Evolutionary conservation across 2,329 filamentous ascomycete species (phyloP).

Genomic region (Davidsoniella virescens): DNA sequence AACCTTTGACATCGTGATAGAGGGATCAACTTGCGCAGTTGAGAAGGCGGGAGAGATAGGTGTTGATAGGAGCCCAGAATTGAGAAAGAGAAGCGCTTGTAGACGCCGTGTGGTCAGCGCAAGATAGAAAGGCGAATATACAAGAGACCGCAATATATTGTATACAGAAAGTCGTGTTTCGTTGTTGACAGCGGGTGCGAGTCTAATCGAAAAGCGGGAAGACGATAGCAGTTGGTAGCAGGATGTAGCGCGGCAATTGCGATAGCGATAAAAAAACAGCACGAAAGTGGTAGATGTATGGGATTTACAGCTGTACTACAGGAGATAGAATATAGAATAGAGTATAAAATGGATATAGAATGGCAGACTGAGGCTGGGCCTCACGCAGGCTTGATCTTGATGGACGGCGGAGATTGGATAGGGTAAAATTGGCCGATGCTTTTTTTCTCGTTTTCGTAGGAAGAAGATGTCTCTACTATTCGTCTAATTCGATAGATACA

Average conservation of each 20-base stretch:
- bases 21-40: constrained; percentile 10
- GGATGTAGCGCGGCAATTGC: too few species aligned
- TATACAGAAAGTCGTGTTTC: neutral
- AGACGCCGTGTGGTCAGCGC: neutral
- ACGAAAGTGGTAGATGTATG: neutral
- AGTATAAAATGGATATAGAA: neutral
- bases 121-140: neutral
- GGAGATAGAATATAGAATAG: too few species aligned
- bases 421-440: too few species aligned
- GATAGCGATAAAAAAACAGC: too few species aligned
- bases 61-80: neutral
- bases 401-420: too few species aligned
- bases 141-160: neutral
- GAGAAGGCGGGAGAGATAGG: neutral
- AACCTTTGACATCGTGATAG: constrained; percentile 71
- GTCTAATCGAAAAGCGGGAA: neutral
- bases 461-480: too few species aligned
- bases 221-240: too few species aligned
- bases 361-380: neutral
- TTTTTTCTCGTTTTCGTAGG: too few species aligned
- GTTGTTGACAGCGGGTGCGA: neutral
- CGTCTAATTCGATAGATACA: too few species aligned
- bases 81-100: neutral
- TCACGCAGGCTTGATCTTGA: too few species aligned
- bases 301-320: too few species aligned